Evolutionary conservation across 495 filamentous ascomycete species (phyloP).

Genomic region (Hypoxylon perforatum): DNA sequence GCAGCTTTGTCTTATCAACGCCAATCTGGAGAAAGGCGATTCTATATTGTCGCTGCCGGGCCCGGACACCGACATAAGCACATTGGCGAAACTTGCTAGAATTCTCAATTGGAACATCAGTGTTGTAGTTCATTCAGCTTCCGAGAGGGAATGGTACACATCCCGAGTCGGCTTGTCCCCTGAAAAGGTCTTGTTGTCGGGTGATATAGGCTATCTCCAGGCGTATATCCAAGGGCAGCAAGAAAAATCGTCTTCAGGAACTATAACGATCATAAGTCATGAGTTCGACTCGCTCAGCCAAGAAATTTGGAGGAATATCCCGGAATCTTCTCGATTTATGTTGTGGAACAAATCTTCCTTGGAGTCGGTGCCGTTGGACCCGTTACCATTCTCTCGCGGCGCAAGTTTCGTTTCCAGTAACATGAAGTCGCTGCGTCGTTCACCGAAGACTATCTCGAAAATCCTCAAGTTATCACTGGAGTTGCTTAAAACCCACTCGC

Average conservation of each 20-base stretch:
- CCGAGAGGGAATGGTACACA: conserved; percentile 9
- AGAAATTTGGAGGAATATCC: conserved; percentile 34
- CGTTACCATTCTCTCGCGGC: conserved; percentile 28
- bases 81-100: conserved; percentile 11
- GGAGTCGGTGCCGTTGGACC: conserved; percentile 14
- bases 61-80: conserved; percentile 13
- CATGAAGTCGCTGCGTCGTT: conserved; percentile 27
- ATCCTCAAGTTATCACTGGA: conserved; percentile 17
- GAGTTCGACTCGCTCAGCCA: conserved; percentile 23
- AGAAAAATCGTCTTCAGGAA: conserved; percentile 18
- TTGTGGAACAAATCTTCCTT: conserved; percentile 20
- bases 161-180: conserved; percentile 10
- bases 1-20: conserved; percentile 26
- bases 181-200: conserved; percentile 5
- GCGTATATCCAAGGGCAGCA: conserved; percentile 9
- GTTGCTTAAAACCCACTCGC: conserved; percentile 19
- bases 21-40: conserved; percentile 25
- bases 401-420: conserved; percentile 31
- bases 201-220: conserved; percentile 6
- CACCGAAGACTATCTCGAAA: conserved; percentile 9
- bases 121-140: conserved; percentile 6
- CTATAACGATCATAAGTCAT: conserved; percentile 24
- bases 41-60: conserved; percentile 30
- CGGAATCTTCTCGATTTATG: conserved; percentile 24
- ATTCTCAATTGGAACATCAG: conserved; percentile 23